These are phyloP conservation scores for Colletotrichum sp. DNA, from an alignment of 2,329 filamentous ascomycete genomes.

Conservation along the genomic window DNA sequence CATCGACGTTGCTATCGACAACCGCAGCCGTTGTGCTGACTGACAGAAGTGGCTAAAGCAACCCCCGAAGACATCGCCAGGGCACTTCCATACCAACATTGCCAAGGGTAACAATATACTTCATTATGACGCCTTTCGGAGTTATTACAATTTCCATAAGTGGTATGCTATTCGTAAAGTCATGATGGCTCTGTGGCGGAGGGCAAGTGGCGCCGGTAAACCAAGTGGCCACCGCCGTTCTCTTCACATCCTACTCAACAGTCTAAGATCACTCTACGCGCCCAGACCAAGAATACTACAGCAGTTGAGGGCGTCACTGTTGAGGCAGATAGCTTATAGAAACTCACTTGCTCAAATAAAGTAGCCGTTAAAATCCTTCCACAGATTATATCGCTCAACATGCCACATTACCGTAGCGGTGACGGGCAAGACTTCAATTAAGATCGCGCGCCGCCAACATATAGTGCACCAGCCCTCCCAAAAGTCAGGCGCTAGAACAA, in stretches of 20 bases:
- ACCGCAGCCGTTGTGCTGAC: background rate
- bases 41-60: background rate
- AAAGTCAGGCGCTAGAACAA: background rate
- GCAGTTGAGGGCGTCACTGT: background rate
- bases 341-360: background rate
- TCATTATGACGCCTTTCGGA: no score
- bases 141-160: no score
- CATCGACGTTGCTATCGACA: background rate
- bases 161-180: no score
- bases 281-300: background rate
- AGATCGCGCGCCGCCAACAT: background rate
- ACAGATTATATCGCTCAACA: background rate
- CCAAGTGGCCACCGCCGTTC: background rate
- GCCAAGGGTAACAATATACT: no score
- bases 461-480: no score
- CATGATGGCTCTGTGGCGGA: no score
- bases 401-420: background rate
- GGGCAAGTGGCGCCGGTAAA: background rate
- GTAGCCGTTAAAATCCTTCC: background rate
- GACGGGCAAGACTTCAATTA: background rate
- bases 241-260: background rate
- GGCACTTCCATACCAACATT: no score
- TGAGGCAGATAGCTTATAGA: background rate
- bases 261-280: background rate
- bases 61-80: background rate